These are phyloP conservation scores for Lasiosphaeria ovina DNA, from an alignment of 495 filamentous ascomycete species.

Conservation along the genomic window DNA sequence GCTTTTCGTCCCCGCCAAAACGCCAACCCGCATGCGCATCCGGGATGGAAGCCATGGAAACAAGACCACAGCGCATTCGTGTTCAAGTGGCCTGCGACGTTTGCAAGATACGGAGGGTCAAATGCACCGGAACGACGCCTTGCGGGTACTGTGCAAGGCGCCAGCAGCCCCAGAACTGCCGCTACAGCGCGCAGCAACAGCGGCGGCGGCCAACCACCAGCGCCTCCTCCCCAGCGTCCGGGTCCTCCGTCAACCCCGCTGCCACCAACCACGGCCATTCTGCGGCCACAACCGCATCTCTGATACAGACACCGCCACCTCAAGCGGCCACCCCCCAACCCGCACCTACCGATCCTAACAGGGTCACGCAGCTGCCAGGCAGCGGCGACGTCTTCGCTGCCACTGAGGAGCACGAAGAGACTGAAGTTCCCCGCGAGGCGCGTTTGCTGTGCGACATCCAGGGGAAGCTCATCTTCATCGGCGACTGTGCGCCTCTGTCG, in stretches of 20 bases:
- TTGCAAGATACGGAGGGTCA: slow-evolving; percentile 46
- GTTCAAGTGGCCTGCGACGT: slow-evolving; percentile 46
- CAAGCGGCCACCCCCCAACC: not conserved
- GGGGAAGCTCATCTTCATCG: slow-evolving; percentile 63
- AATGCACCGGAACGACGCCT: slow-evolving; percentile 38
- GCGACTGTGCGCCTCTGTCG: slow-evolving; percentile 66
- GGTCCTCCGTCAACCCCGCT: not conserved
- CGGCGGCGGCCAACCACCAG: slow-evolving; percentile 3
- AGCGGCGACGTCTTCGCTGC: not conserved
- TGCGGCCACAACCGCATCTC: not conserved
- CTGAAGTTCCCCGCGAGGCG: slow-evolving; percentile 47
- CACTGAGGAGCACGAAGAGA: slow-evolving; percentile 36
- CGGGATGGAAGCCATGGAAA: slow-evolving; percentile 29
- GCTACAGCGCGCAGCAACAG: slow-evolving; percentile 26
- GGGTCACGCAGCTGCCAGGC: not conserved
- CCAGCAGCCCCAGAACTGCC: slow-evolving; percentile 26
- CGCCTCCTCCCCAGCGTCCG: not conserved
- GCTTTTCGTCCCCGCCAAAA: too few species aligned
- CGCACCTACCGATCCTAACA: not conserved
- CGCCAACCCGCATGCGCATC: not conserved
- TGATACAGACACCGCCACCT: not conserved
- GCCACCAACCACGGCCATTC: not conserved
- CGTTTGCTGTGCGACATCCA: slow-evolving; percentile 57
- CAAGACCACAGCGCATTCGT: slow-evolving; percentile 22
- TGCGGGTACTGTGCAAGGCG: slow-evolving; percentile 36